Evolutionary conservation across 2,329 filamentous ascomycete genomes (phyloP).

Genomic region (Pestalotiopsis fici): DNA sequence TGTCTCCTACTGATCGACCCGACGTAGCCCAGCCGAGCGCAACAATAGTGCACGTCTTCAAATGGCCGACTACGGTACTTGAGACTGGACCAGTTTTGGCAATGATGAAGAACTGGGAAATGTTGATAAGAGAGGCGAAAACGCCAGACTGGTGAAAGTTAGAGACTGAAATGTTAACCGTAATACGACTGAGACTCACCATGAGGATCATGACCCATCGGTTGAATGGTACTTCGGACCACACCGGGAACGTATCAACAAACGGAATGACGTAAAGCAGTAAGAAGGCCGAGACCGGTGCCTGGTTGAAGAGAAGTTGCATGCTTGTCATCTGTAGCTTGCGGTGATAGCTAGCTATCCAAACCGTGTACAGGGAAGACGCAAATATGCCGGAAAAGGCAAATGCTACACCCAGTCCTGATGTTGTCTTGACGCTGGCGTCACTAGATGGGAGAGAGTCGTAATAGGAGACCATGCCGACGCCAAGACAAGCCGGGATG

Average conservation of each 20-base stretch:
- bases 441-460: constrained; percentile 57
- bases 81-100: constrained; percentile 64
- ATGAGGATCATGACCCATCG: constrained; percentile 61
- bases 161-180: constrained; percentile 9
- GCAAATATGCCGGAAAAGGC: constrained; percentile 65
- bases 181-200: constrained; percentile 37
- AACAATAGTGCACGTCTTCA: constrained; percentile 69
- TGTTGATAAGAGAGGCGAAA: constrained; percentile 66
- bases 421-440: constrained; percentile 55
- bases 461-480: constrained; percentile 68
- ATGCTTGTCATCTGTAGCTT: constrained; percentile 68
- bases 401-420: constrained; percentile 61
- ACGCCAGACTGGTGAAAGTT: constrained; percentile 52
- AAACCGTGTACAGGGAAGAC: constrained; percentile 68
- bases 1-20: constrained; percentile 56
- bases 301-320: constrained; percentile 70
- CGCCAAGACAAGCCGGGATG: constrained; percentile 62
- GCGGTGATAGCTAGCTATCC: constrained; percentile 66
- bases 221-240: constrained; percentile 49
- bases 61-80: constrained; percentile 66
- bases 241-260: constrained; percentile 62
- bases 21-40: constrained; percentile 61
- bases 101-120: constrained; percentile 64
- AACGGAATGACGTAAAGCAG: constrained; percentile 69
- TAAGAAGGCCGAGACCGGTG: constrained; percentile 62